A percentile compares a stretch with the other conserved stretches of the same genome.
Conservation (phyloP, 345 rosid genomes). For the Linum trigynum region DNA sequence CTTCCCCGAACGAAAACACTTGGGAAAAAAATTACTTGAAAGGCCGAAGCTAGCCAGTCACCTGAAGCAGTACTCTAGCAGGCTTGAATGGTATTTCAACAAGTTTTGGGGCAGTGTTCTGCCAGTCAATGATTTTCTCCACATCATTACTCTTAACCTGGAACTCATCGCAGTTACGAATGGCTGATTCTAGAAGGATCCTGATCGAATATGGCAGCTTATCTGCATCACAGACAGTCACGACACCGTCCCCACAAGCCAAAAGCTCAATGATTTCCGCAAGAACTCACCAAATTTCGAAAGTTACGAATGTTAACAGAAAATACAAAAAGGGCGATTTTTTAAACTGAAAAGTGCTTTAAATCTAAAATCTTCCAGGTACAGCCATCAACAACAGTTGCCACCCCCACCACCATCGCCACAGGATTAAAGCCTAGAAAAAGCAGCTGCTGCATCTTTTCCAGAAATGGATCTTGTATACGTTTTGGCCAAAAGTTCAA, state of each 20-base stretch:
- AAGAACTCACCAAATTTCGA: not conserved
- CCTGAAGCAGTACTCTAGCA: slow-evolving; percentile 76
- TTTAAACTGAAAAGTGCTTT: not conserved
- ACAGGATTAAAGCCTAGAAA: not conserved
- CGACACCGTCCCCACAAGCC: not conserved
- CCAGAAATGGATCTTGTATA: not conserved
- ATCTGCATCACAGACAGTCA: slow-evolving; percentile 29
- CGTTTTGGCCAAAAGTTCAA: not conserved
- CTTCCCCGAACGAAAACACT: not conserved
- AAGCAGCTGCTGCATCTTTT: not conserved
- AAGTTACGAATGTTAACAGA: not conserved
- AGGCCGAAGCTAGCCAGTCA: slow-evolving; percentile 2
- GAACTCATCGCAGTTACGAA: slow-evolving; percentile 71
- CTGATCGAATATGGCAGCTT: slow-evolving; percentile 59
- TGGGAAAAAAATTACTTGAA: not conserved
- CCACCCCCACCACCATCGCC: not conserved
- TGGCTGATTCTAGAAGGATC: slow-evolving; percentile 70
- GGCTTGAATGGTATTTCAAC: slow-evolving; percentile 85
- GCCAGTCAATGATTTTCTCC: slow-evolving; percentile 80
- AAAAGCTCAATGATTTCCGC: not conserved
- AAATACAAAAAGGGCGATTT: not conserved
- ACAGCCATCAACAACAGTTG: not conserved
- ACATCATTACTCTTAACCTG: slow-evolving; percentile 72
- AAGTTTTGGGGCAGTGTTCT: slow-evolving; percentile 52
- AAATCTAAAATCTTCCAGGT: not conserved